Percentiles rank a stretch among this genome's conserved stretches.
Evolutionary conservation across 768 basidiomycete genomes (phyloP).

Genomic region (Tylopilus rubrobrunneus): DNA sequence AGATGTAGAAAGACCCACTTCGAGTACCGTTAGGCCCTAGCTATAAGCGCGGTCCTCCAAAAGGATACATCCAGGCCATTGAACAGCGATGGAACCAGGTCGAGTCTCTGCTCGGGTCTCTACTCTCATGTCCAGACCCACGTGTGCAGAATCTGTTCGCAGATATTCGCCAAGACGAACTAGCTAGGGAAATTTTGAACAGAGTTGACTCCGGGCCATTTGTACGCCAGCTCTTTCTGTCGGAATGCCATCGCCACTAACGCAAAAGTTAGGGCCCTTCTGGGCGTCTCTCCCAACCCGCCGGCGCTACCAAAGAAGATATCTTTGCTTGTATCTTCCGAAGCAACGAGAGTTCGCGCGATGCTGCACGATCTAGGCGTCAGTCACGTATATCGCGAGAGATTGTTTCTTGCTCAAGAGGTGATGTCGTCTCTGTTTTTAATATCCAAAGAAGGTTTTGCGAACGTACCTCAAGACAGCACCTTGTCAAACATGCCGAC

Average conservation of each 20-base stretch:
- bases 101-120: slow-evolving; percentile 81
- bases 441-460: not conserved
- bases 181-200: slow-evolving; percentile 72
- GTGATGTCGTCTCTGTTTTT: slow-evolving; percentile 25
- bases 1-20: not conserved
- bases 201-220: slow-evolving; percentile 81
- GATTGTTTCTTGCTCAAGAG: slow-evolving; percentile 71
- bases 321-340: slow-evolving; percentile 72
- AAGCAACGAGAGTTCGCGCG: slow-evolving; percentile 51
- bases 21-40: slow-evolving; percentile 52
- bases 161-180: slow-evolving; percentile 65
- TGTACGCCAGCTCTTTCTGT: slow-evolving; percentile 37
- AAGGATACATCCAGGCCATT: slow-evolving; percentile 91
- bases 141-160: slow-evolving; percentile 58
- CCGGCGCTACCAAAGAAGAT: slow-evolving; percentile 68
- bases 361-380: slow-evolving; percentile 58
- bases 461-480: slow-evolving; percentile 40
- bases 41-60: slow-evolving; percentile 80
- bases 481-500: slow-evolving; percentile 62
- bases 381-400: slow-evolving; percentile 77
- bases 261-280: slow-evolving; percentile 53
- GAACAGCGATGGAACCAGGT: slow-evolving; percentile 91
- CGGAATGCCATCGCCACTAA: slow-evolving; percentile 5
- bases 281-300: slow-evolving; percentile 58
- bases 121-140: slow-evolving; percentile 68